Evolutionary conservation across 805 yeast genomes (phyloP), one percentile per base, ranked within the genome.

Genomic region (Yarrowia sp.): DNA sequence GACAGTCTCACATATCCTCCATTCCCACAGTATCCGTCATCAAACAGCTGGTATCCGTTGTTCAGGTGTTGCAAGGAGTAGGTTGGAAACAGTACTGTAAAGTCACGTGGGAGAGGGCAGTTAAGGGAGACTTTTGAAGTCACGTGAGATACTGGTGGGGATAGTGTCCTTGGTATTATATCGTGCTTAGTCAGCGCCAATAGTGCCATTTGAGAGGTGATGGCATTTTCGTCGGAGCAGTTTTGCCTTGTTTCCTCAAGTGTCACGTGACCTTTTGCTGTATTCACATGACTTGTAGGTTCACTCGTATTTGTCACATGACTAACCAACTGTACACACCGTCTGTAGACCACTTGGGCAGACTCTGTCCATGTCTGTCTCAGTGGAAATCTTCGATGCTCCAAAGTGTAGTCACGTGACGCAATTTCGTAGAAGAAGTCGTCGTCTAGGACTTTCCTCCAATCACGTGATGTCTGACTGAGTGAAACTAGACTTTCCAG

Each of bases 31-130:
- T 35, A 50, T 4, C 56, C 56, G 14, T 50, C 56, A n/a, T 50
- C 56, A 35, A 50, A 50, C 22, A 10, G 56, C n/a, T 50, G 56
- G 11, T 10, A 50, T 11, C 56, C 56, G 56, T n/a, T 50, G 26
- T 50, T 50, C 14, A 50, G 26, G 11, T 50, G 56, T 12, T 50
- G 56, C 5, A 50, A 22, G 5, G 56, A 50, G 8, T 35, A 50
- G 1, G 56, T 50, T 8, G 56, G 56, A 15, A 50, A 50, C 4
- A 50, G 15, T 3, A 35, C 22, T 10, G 56, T 16, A 16, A 50
- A 50, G 26, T 50, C 56, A 5, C 56, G 41, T n/a, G 56, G 41
- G 2, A 50, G 15, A n/a, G 56, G 56, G 2, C 26, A 35, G 22
- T 50, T 50, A 3, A 50, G 10, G 3, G 42, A 35, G 5, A 36